Base-by-base conservation (phyloP, 192 early-diverging fungal species). In the Rhizophagus clarus region DNA sequence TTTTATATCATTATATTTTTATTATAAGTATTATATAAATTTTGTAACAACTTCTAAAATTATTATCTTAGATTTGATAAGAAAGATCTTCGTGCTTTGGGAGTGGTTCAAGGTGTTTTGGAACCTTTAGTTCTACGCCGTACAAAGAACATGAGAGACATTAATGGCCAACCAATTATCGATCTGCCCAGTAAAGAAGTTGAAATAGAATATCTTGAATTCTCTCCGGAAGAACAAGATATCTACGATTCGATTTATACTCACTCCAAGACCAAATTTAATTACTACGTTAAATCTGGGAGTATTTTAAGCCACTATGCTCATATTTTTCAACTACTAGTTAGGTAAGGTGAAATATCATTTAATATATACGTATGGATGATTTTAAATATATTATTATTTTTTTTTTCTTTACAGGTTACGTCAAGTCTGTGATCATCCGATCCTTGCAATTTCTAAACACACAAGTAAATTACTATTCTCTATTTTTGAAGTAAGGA, bases 111-210 rank as follows among this genome's bases (percentile, higher is more conserved):
- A 37, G 90, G 89, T 1, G 86, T 96, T 0, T 87, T 96, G 85
- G 94, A 94, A 74, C 87, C 88, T 2, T 76, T 95, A 15, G 90
- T 94, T 2, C 80, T 99, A 47, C 92, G 97, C 1, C 89, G 97
- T 31, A 99, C 97, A 62, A 99, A 99, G 79, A 83, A 88, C 29
- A 92, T 93, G 83, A 88, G 87, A 11, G 90, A 91, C 61, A 86
- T 81, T 62, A 86, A 93, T n/a, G 95, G 96, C 7, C 87, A 92
- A 67, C 91, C 91, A 11, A 93, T 99, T 69, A 84, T 99, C 8
- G 83, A 86, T 61, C 77, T 99, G 64, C 97, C 96, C 17, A 83
- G 88, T 26, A 92, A 91, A 42, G 80, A 82, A 2, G 86, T 90
- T 49, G 86, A 86, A 14, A 87, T 93, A 61, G 85, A 91, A 60